These are phyloP conservation scores for Aciculoconidium aculeatum DNA, from an alignment of 805 yeast species.

Conservation along the genomic window DNA sequence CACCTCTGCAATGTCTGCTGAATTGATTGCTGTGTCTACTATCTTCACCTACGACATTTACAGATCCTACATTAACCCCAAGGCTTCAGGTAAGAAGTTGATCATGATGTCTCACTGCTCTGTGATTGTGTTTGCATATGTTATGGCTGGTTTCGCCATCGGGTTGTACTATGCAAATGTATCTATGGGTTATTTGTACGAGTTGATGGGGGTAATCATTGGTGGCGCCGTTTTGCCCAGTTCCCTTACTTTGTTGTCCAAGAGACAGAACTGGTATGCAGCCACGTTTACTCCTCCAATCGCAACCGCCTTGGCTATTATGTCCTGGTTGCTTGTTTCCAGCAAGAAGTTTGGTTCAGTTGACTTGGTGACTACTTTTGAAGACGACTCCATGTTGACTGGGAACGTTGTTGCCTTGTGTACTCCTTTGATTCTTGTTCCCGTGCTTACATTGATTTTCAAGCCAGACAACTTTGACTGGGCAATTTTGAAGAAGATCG, in stretches of 20 bases:
- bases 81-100: slow-evolving; percentile 68
- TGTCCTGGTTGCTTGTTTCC: slow-evolving; percentile 45
- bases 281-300: slow-evolving; percentile 73
- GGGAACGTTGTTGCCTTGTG: slow-evolving; percentile 82
- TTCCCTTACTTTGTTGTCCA: slow-evolving; percentile 58
- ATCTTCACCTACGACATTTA: slow-evolving; percentile 82
- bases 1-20: slow-evolving; percentile 89
- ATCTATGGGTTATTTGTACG: slow-evolving; percentile 82
- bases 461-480: slow-evolving; percentile 75
- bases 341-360: slow-evolving; percentile 28
- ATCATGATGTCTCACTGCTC: slow-evolving; percentile 63
- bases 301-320: slow-evolving; percentile 69
- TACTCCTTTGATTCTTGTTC: slow-evolving; percentile 63
- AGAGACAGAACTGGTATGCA: slow-evolving; percentile 59
- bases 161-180: slow-evolving; percentile 79
- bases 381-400: slow-evolving; percentile 81
- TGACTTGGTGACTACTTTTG: slow-evolving; percentile 51
- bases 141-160: slow-evolving; percentile 78
- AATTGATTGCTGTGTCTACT: slow-evolving; percentile 81
- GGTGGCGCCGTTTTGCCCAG: slow-evolving; percentile 83
- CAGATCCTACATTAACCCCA: slow-evolving; percentile 73
- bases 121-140: slow-evolving; percentile 50
- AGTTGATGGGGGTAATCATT: slow-evolving; percentile 84
- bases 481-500: slow-evolving; percentile 52
- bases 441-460: slow-evolving; percentile 57